These are phyloP conservation scores for Prunus mira DNA, from an alignment of 306 rosid species.

Conservation along the genomic window DNA sequence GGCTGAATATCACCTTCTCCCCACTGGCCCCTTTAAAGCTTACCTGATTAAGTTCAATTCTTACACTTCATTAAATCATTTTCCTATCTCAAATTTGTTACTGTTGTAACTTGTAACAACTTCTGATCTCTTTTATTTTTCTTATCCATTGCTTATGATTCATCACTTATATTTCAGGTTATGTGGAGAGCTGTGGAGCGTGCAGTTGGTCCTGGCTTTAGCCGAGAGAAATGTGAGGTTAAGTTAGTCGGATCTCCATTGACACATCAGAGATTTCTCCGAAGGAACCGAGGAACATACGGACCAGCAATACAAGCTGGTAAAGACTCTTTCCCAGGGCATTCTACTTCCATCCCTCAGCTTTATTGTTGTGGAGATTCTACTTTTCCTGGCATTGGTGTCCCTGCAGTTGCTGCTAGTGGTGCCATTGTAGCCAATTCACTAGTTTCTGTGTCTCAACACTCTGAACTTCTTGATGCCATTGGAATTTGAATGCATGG, in stretches of 20 bases:
- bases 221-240: constrained; percentile 80
- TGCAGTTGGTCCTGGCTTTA: constrained; percentile 68
- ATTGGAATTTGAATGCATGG: constrained; percentile 59
- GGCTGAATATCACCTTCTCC: too few relatives aligned
- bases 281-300: constrained; percentile 64
- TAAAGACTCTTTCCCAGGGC: constrained; percentile 62
- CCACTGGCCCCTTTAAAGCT: too few relatives aligned
- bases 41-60: too few relatives aligned
- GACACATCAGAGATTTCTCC: constrained; percentile 75
- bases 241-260: constrained; percentile 80
- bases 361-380: constrained; percentile 93
- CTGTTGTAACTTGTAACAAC: too few relatives aligned
- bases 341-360: constrained; percentile 64
- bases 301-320: constrained; percentile 88
- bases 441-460: constrained; percentile 71
- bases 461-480: constrained; percentile 84
- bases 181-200: constrained; percentile 94
- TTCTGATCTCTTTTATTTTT: neutral
- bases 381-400: constrained; percentile 95
- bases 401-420: constrained; percentile 97
- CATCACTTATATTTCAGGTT: constrained; percentile 29
- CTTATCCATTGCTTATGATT: neutral
- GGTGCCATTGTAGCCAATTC: constrained; percentile 96
- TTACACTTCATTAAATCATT: too few relatives aligned
- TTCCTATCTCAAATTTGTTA: too few relatives aligned